phyloP scores from a whole-genome alignment of 106 monocot genomes.

The Triglochin maritima region DNA sequence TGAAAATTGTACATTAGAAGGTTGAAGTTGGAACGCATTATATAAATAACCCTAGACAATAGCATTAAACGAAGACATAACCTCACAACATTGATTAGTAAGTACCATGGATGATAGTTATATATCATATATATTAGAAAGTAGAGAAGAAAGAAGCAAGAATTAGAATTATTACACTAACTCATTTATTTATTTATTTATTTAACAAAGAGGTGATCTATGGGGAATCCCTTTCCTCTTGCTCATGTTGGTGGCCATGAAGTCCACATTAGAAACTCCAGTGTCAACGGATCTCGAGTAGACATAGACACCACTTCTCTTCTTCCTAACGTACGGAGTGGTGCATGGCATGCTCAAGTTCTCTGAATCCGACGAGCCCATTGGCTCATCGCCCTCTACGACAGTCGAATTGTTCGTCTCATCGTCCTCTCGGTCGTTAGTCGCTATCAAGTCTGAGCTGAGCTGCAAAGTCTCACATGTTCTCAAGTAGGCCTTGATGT shows the following conservation, averaged over 20 bases:
- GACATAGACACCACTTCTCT: constrained; percentile 40
- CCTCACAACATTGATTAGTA: background rate
- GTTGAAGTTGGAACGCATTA: background rate
- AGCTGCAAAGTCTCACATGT: constrained; percentile 50
- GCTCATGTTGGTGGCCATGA: constrained; percentile 46
- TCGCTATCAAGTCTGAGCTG: constrained; percentile 60
- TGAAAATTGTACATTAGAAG: background rate
- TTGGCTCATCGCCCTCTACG: constrained; percentile 59
- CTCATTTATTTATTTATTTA: background rate
- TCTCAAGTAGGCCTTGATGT: constrained; percentile 51
- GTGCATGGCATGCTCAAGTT: constrained; percentile 43
- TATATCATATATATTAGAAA: background rate
- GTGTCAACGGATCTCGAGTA: constrained; percentile 33
- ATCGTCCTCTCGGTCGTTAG: constrained; percentile 35
- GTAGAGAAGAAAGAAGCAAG: background rate
- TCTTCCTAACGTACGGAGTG: constrained; percentile 32
- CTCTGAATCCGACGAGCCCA: constrained; percentile 57
- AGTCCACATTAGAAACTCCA: constrained; percentile 37
- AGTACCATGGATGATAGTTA: background rate
- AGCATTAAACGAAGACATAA: background rate
- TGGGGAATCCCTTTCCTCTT: constrained; percentile 90
- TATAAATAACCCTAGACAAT: background rate
- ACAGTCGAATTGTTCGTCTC: constrained; percentile 75
- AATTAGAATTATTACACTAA: background rate
- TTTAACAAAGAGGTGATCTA: constrained; percentile 79